Percentiles rank a stretch among this genome's conserved stretches.
These are phyloP conservation scores for Dissophora ornata DNA, from an alignment of 192 early-diverging fungal genomes.

Conservation along the genomic window DNA sequence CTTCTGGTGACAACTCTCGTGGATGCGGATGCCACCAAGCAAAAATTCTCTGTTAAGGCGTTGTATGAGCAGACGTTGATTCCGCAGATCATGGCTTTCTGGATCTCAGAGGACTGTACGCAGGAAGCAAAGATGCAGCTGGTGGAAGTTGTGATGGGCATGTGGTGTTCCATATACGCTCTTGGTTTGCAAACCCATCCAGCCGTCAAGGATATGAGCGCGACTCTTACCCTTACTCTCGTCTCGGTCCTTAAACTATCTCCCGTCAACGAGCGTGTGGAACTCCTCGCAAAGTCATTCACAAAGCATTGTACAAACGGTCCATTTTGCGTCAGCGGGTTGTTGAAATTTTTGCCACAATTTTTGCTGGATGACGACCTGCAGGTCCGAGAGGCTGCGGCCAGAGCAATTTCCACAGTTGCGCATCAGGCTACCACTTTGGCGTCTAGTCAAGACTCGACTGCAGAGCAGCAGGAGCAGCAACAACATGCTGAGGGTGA, in stretches of 20 bases:
- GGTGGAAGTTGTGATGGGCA: conserved; percentile 49
- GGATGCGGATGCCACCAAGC: conserved; percentile 41
- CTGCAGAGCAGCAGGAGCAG: conserved; percentile 21
- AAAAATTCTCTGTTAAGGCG: conserved; percentile 44
- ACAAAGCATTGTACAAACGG: conserved; percentile 53
- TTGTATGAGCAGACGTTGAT: conserved; percentile 52
- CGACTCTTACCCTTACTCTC: conserved; percentile 39
- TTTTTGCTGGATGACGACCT: conserved; percentile 44
- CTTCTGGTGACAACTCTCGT: conserved; percentile 41
- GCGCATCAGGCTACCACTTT: conserved; percentile 27
- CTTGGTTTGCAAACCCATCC: conserved; percentile 37
- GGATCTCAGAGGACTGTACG: conserved; percentile 46
- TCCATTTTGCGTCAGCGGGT: conserved; percentile 41
- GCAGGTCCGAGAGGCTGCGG: conserved; percentile 46
- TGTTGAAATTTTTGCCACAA: conserved; percentile 48
- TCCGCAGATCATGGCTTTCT: conserved; percentile 54
- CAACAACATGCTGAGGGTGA: background rate
- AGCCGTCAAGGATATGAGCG: conserved; percentile 49
- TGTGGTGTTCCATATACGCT: conserved; percentile 53
- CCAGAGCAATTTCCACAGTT: conserved; percentile 28
- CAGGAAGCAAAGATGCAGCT: conserved; percentile 36
- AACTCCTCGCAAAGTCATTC: conserved; percentile 46
- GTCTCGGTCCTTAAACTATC: conserved; percentile 45
- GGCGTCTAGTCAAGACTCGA: conserved; percentile 6
- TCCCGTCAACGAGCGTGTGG: conserved; percentile 31